Conservation (phyloP, 2,329 filamentous ascomycete species). For the Myriosclerotinia curreyana region DNA sequence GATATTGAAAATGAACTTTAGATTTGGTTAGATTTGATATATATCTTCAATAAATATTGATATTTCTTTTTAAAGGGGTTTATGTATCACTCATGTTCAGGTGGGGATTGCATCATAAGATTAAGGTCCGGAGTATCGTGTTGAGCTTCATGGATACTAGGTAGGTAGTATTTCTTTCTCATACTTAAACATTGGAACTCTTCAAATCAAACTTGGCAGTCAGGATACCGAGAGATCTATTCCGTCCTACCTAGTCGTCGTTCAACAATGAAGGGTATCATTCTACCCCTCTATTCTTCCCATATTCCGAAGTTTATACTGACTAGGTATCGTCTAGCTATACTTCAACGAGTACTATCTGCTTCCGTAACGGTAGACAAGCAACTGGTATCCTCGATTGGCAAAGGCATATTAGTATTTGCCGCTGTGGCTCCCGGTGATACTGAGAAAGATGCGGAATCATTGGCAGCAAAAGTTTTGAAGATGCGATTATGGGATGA, state of each 20-base stretch:
- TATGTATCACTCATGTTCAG: not conserved
- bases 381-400: slow-evolving; percentile 84
- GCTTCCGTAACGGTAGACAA: slow-evolving; percentile 94
- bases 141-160: not conserved
- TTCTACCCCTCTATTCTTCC: not conserved
- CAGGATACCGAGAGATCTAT: not conserved
- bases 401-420: slow-evolving; percentile 84
- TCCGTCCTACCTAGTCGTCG: not conserved
- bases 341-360: slow-evolving; percentile 89
- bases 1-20: too few species aligned
- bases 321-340: slow-evolving; percentile 54
- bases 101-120: slow-evolving; percentile 3
- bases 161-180: not conserved
- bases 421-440: slow-evolving; percentile 89
- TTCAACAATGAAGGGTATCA: slow-evolving; percentile 42
- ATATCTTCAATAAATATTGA: too few species aligned
- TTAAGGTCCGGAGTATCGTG: not conserved
- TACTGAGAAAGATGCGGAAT: slow-evolving; percentile 81
- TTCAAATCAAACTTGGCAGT: not conserved
- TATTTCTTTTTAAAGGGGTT: too few species aligned
- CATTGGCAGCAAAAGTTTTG: slow-evolving; percentile 77
- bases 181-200: not conserved
- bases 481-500: slow-evolving; percentile 83
- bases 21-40: too few species aligned
- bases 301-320: slow-evolving; percentile 21